A percentile compares a stretch with the other conserved stretches of the same genome.
Evolutionary conservation across 1,284 basidiomycete genomes (phyloP).

Genomic region (Microstroma glucosiphilum): DNA sequence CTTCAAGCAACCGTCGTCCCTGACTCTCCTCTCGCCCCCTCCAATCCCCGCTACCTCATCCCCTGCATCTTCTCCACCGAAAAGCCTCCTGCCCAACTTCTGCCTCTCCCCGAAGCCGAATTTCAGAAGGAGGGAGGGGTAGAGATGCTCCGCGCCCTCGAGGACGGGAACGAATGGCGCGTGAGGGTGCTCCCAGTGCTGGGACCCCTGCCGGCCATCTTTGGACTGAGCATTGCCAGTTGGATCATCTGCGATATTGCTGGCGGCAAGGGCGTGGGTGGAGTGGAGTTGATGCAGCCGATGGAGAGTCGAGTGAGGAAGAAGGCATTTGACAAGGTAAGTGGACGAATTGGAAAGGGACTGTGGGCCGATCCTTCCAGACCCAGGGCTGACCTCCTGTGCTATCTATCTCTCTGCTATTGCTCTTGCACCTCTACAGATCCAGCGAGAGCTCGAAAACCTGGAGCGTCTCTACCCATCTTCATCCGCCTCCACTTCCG

Average conservation of each 20-base stretch:
- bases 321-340: slow-evolving; percentile 13
- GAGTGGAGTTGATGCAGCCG: slow-evolving; percentile 27
- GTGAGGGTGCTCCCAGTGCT: slow-evolving; percentile 78
- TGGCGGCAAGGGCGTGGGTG: slow-evolving; percentile 19
- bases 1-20: not conserved
- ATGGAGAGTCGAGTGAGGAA: slow-evolving; percentile 38
- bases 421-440: too few species aligned
- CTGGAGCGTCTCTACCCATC: too few species aligned
- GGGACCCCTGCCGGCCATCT: slow-evolving; percentile 46
- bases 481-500: too few species aligned
- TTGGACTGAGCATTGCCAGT: slow-evolving; percentile 45
- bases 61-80: slow-evolving; percentile 84
- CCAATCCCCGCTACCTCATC: slow-evolving; percentile 13
- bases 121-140: slow-evolving; percentile 75
- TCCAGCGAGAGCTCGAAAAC: too few species aligned
- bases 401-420: too few species aligned
- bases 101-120: slow-evolving; percentile 86
- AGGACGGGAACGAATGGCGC: slow-evolving; percentile 67
- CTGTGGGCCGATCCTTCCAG: too few species aligned
- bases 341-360: too few species aligned
- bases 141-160: slow-evolving; percentile 81
- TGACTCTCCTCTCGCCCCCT: not conserved
- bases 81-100: slow-evolving; percentile 70
- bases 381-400: too few species aligned
- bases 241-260: slow-evolving; percentile 47